Percentiles rank a stretch among this genome's conserved stretches.
These are phyloP conservation scores for Amanita exitialis DNA, from an alignment of 768 basidiomycete species.

Conservation along the genomic window DNA sequence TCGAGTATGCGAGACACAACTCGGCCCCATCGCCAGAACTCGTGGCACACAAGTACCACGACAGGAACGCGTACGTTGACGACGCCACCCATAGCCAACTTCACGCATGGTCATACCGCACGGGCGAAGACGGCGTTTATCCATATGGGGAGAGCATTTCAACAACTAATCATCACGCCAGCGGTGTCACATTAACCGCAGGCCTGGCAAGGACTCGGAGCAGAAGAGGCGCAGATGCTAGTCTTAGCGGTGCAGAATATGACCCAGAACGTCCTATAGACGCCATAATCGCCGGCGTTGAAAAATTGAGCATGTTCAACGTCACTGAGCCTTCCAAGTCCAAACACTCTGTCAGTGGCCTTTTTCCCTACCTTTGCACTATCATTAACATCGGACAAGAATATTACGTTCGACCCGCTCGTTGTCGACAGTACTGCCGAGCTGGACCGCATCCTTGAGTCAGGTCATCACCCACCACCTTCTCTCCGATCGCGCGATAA, in stretches of 20 bases:
- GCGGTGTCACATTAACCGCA: slow-evolving; percentile 76
- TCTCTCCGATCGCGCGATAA: slow-evolving; percentile 6
- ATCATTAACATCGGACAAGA: slow-evolving; percentile 15
- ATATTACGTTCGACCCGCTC: slow-evolving; percentile 41
- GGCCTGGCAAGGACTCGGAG: slow-evolving; percentile 59
- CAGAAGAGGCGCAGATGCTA: slow-evolving; percentile 30
- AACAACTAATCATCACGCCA: slow-evolving; percentile 85
- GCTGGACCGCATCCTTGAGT: slow-evolving; percentile 49
- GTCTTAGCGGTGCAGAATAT: slow-evolving; percentile 72
- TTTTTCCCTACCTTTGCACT: neutral
- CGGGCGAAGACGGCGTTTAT: slow-evolving; percentile 41
- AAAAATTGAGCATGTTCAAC: slow-evolving; percentile 48
- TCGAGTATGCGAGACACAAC: slow-evolving; percentile 69
- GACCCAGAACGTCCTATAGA: slow-evolving; percentile 77
- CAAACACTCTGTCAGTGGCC: slow-evolving; percentile 33
- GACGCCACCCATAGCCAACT: slow-evolving; percentile 38
- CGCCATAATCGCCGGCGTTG: slow-evolving; percentile 57
- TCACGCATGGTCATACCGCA: slow-evolving; percentile 49
- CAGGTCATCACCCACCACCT: slow-evolving; percentile 33
- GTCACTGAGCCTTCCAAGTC: slow-evolving; percentile 36
- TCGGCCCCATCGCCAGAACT: slow-evolving; percentile 48
- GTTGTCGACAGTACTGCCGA: slow-evolving; percentile 55
- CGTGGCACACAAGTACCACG: slow-evolving; percentile 41
- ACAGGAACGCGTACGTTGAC: slow-evolving; percentile 34
- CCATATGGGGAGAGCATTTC: slow-evolving; percentile 69